phyloP scores from a whole-genome alignment of 2,329 filamentous ascomycete genomes.

The Eutypa lata region DNA sequence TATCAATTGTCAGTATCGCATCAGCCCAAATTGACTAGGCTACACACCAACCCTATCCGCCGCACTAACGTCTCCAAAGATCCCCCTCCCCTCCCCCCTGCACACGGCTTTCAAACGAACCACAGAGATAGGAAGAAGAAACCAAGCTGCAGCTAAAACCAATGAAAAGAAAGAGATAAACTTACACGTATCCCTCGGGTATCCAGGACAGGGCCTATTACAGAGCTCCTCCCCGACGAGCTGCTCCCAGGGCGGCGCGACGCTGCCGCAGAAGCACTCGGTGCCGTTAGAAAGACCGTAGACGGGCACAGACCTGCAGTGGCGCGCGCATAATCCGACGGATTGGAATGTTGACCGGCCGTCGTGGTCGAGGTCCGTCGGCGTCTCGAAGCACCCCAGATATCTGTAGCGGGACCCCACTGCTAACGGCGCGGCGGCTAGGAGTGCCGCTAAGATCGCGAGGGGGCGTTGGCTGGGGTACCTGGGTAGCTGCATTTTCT shows the following conservation, averaged over 20 bases:
- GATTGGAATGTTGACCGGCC: slow-evolving; percentile 4
- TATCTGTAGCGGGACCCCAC: slow-evolving; percentile 3
- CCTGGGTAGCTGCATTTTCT: too few relatives aligned
- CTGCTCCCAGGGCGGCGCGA: slow-evolving; percentile 4
- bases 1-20: too few relatives aligned
- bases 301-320: slow-evolving; percentile 4
- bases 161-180: not conserved
- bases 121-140: too few relatives aligned
- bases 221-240: slow-evolving; percentile 12
- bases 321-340: too few relatives aligned
- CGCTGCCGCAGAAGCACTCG: slow-evolving; percentile 15
- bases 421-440: not conserved
- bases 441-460: too few relatives aligned
- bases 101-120: too few relatives aligned
- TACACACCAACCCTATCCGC: not conserved
- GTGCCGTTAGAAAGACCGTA: slow-evolving; percentile 14
- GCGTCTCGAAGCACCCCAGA: slow-evolving; percentile 12
- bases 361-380: slow-evolving; percentile 3
- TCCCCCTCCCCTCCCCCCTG: too few relatives aligned
- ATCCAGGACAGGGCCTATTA: slow-evolving; percentile 13
- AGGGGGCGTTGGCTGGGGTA: too few relatives aligned
- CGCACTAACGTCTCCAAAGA: too few relatives aligned
- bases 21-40: not conserved
- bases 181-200: slow-evolving; percentile 9
- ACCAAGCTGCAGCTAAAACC: not conserved